Conservation (phyloP, 495 filamentous ascomycete species). For the Neurospora sp. region DNA sequence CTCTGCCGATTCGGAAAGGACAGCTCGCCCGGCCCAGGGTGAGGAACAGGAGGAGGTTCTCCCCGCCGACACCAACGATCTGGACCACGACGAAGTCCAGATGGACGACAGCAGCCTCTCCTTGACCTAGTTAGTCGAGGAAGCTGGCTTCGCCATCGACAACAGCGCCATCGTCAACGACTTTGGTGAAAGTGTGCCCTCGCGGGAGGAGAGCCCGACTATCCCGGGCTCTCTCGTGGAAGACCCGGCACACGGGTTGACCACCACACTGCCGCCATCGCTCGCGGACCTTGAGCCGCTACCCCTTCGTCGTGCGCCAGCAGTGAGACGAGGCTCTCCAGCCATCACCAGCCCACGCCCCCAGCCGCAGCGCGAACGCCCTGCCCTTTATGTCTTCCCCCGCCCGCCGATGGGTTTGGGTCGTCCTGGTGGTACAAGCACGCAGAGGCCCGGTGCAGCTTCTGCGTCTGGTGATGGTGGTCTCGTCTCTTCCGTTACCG, state of each 20-base stretch:
- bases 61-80: neutral
- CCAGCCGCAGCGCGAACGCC: neutral
- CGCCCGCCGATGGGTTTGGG: neutral
- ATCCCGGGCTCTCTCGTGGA: neutral
- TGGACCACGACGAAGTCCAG: neutral
- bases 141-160: neutral
- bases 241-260: neutral
- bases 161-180: neutral
- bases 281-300: neutral
- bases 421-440: neutral
- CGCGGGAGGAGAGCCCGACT: neutral
- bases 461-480: neutral
- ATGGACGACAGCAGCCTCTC: neutral
- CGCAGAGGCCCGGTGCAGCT: neutral
- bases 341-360: neutral
- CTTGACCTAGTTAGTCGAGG: neutral
- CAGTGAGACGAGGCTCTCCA: neutral
- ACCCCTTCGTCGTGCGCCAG: neutral
- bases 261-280: neutral
- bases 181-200: neutral
- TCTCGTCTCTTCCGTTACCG: neutral
- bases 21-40: neutral
- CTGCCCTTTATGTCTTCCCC: neutral
- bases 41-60: neutral
- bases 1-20: neutral